Evolutionary conservation across 176 grass and related monocot genomes (phyloP).

Genomic region (Lolium perenne): DNA sequence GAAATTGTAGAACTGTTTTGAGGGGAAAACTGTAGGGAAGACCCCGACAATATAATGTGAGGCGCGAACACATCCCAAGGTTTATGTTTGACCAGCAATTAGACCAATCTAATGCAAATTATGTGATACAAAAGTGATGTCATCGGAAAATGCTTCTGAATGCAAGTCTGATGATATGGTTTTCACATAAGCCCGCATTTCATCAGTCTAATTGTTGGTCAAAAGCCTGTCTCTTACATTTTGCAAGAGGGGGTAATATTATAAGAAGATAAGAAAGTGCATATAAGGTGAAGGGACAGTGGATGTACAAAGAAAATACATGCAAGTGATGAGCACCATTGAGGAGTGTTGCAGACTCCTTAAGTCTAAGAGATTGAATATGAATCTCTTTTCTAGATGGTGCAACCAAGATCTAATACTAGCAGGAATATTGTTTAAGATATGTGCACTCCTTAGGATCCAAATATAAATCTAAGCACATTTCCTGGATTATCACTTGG

Average conservation of each 20-base stretch:
- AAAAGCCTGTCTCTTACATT: too few species aligned
- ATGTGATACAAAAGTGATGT: neutral
- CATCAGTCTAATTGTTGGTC: neutral
- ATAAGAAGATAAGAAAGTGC: neutral
- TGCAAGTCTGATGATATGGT: neutral
- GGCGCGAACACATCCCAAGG: neutral
- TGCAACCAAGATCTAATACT: slow-evolving; percentile 22
- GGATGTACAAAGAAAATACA: neutral
- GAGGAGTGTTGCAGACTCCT: neutral
- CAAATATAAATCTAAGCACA: too few species aligned
- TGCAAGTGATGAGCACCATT: neutral
- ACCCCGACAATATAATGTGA: neutral
- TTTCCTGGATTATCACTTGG: too few species aligned
- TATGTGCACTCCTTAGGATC: neutral
- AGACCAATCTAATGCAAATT: neutral
- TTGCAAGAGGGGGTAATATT: neutral
- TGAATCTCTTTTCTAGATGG: neutral
- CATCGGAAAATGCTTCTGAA: neutral
- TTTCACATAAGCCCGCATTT: neutral
- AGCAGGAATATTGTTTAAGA: neutral
- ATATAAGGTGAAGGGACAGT: neutral
- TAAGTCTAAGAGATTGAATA: neutral
- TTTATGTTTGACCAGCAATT: slow-evolving; percentile 2
- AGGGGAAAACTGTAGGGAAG: slow-evolving; percentile 12
- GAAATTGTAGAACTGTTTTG: neutral